These are phyloP conservation scores for Pyrenula massariospora DNA, from an alignment of 495 filamentous ascomycete genomes.

Conservation along the genomic window DNA sequence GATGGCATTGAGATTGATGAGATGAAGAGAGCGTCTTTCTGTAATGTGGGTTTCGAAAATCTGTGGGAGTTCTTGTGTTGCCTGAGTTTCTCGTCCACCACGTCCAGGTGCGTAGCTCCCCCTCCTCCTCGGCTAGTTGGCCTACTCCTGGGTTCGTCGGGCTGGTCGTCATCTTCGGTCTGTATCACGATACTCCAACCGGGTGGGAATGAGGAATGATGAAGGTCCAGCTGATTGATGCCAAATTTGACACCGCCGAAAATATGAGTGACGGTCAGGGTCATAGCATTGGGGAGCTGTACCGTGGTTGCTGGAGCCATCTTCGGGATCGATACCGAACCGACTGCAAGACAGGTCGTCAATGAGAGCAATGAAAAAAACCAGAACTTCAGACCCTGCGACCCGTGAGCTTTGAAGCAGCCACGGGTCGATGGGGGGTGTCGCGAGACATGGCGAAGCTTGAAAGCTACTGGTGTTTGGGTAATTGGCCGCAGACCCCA, in stretches of 20 bases:
- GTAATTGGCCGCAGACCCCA: too few relatives aligned
- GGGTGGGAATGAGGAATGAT: constrained; percentile 61
- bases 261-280: constrained; percentile 64
- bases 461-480: too few relatives aligned
- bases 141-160: constrained; percentile 4
- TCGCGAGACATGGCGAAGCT: too few relatives aligned
- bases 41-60: constrained; percentile 61
- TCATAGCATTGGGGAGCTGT: constrained; percentile 78
- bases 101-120: background rate
- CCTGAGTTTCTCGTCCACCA: constrained; percentile 11
- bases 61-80: constrained; percentile 24
- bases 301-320: background rate
- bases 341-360: too few relatives aligned
- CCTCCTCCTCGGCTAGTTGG: constrained; percentile 2
- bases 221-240: constrained; percentile 55
- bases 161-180: constrained; percentile 43
- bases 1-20: constrained; percentile 81
- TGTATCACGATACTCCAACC: constrained; percentile 84
- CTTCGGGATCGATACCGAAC: background rate
- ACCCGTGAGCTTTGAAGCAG: too few relatives aligned
- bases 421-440: too few relatives aligned
- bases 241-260: constrained; percentile 88
- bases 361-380: too few relatives aligned
- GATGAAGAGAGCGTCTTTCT: constrained; percentile 74
- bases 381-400: too few relatives aligned